Evolutionary conservation across 805 yeast genomes (phyloP).

Genomic region (Saccharomyces eubayanus): DNA sequence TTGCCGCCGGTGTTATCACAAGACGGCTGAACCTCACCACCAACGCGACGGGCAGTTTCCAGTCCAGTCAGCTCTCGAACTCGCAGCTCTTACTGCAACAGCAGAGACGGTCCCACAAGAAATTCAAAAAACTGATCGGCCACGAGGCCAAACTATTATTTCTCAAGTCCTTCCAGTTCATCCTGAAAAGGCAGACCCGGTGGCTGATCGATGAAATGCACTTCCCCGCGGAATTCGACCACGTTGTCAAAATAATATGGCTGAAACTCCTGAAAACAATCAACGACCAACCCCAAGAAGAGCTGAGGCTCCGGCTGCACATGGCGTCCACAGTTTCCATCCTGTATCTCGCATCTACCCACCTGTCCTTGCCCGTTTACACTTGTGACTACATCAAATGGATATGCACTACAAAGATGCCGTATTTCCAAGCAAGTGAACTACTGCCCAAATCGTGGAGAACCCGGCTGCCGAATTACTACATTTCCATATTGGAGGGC

Average conservation of each 20-base stretch:
- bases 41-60: slow-evolving; percentile 34
- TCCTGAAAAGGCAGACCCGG: slow-evolving; percentile 42
- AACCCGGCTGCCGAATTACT: slow-evolving; percentile 34
- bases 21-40: slow-evolving; percentile 47
- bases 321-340: slow-evolving; percentile 30
- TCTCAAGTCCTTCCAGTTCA: slow-evolving; percentile 40
- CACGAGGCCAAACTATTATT: slow-evolving; percentile 37
- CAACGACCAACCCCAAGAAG: slow-evolving; percentile 1
- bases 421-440: slow-evolving; percentile 37
- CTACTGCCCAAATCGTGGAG: slow-evolving; percentile 35
- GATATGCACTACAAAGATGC: slow-evolving; percentile 39
- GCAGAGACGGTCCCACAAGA: slow-evolving; percentile 3
- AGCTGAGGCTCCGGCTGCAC: slow-evolving; percentile 9
- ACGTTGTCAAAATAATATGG: slow-evolving; percentile 36
- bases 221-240: slow-evolving; percentile 26
- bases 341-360: slow-evolving; percentile 44
- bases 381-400: slow-evolving; percentile 39
- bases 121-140: slow-evolving; percentile 37
- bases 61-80: slow-evolving; percentile 22
- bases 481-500: slow-evolving; percentile 35
- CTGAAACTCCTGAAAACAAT: slow-evolving; percentile 16
- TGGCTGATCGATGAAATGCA: slow-evolving; percentile 32
- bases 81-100: slow-evolving; percentile 8
- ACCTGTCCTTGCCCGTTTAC: slow-evolving; percentile 43
- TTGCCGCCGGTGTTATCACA: slow-evolving; percentile 35